phyloP scores from a whole-genome alignment of 1,139 yeast genomes.

The Zygoascus sp. region DNA sequence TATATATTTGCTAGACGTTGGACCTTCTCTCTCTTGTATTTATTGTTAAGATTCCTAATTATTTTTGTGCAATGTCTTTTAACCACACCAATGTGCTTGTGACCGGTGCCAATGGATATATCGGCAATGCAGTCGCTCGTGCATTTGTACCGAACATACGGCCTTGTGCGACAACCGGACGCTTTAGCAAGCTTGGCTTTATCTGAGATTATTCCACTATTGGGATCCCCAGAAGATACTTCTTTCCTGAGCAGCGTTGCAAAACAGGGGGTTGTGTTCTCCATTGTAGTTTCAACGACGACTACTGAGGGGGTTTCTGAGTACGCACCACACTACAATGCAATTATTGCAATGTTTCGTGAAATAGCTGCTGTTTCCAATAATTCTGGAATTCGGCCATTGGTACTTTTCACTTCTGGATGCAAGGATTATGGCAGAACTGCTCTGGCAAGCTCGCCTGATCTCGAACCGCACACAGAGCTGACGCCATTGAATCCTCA shows the following conservation, averaged over 20 bases:
- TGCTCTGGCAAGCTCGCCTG: not conserved
- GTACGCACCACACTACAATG: not conserved
- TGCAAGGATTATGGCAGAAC: constrained; percentile 6
- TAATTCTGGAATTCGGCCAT: not conserved
- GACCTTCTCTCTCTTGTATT: too few relatives aligned
- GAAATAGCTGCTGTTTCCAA: not conserved
- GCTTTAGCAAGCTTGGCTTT: not conserved
- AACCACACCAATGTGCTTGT: constrained; percentile 4
- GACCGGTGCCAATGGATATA: constrained; percentile 6
- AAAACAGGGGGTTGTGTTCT: not conserved
- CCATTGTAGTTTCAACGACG: not conserved
- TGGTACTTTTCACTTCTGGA: constrained; percentile 6
- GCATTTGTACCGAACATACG: constrained; percentile 6
- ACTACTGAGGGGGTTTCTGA: constrained; percentile 1
- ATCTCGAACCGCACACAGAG: constrained; percentile 1
- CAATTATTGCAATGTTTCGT: not conserved
- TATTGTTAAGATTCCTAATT: too few relatives aligned
- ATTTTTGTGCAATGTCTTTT: too few relatives aligned
- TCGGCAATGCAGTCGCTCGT: constrained; percentile 7
- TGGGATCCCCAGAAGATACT: not conserved
- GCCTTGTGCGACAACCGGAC: not conserved
- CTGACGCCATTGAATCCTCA: constrained; percentile 5
- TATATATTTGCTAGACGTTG: too few relatives aligned
- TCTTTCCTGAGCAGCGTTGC: not conserved
- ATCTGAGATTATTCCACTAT: not conserved